Base-by-base conservation (phyloP, 805 yeast genomes). In the Candida ponderosae region DNA sequence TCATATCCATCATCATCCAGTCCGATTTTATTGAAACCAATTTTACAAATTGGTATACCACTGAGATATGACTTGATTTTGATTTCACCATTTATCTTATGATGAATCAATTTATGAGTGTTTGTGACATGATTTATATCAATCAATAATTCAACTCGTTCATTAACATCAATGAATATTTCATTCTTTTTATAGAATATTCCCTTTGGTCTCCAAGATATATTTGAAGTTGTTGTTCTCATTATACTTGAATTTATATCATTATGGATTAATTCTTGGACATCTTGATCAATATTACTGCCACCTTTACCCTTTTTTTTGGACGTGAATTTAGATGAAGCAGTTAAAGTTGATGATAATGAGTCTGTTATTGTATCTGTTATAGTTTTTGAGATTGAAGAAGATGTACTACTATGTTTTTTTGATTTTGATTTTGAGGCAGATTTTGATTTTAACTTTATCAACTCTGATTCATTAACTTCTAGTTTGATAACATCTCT, bases 191-290 rank as follows among this genome's bases (percentile, higher is more conserved):
- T 77, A 60, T 89, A 89, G 45, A 72, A 74, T 18, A 89, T 85
- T 10, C 96, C 96, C 45, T 84, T 93, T 30, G 90, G 84, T 57
- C 97, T 75, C 97, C 97, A 89, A 18, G 90, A 80, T 4, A 89
- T 77, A 11, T 83, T 74, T 50, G 77, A 81, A 10, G 88, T 81
- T 15, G 88, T 74, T 0, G 94, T 79, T 44, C 88, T 72, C 3
- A 88, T 71, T 14, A 90, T 78, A 31, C 86, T 72, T 26, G 85
- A 74, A 51, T 83, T 83, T 42, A 81, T 66, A 48, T 71, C 77
- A 7, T 48, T 50, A 24, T 39, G 30, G n/a, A 41, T 44, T 26
- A 28, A 33, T 15, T 34, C 42, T 14, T 33, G 10, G 10, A 23
- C 36, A 9, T 45, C 50, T 16, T 33, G 36, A 19, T 41, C 47